Base-by-base conservation (phyloP, 2,329 filamentous ascomycete species). In the Phoma sp. region DNA sequence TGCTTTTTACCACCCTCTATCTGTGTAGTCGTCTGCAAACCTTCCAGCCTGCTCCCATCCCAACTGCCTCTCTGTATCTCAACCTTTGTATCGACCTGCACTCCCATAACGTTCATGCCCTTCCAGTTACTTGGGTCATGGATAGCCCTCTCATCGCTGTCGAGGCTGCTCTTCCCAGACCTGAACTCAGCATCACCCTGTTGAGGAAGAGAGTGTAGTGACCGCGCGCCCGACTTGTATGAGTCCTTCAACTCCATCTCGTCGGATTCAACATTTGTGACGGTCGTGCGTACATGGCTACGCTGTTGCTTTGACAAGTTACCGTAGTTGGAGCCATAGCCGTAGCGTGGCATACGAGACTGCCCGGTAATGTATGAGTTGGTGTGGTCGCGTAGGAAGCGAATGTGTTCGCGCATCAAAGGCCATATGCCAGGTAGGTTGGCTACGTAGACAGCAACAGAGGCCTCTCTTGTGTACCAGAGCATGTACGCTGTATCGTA, bases 401-500 rank as follows among this genome's bases (percentile, higher is more conserved):
- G 64, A 60, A 80, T 74, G 48, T 75, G 65, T 43, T 79, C 75
- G 23, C 79, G 76, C 37, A 84, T 64, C 12, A 84, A 74, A 1
- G 80, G 77, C 81, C 82, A 85, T 47, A 83, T 78, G 40, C 80
- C 74, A 0, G 82, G 82, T 3, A 84, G 69, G 60, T 84, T 85
- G 57, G 80, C 76, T 9, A 84, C 81, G 54, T 80, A 79, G 5
- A 84, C 74, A 7, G 81, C 82, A 2, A 82, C 80, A 21, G 74
- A 78, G 9, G 81, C 79, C 74, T 85, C 82, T 48, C 82, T 76
- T 17, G 79, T 75, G 64, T 84, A 84, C 82, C 83, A 85, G 15
- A 80, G 66, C 74, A 76, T 75, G 57, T 75, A 75, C 12, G 59
- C 57, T 1, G 68, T 66, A 7, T 59, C 74, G 62, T 79, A 80